Evolutionary conservation across 2,329 filamentous ascomycete genomes (phyloP), one percentile per base, ranked within the genome.

Genomic region (Ophidiomyces ophidiicola): DNA sequence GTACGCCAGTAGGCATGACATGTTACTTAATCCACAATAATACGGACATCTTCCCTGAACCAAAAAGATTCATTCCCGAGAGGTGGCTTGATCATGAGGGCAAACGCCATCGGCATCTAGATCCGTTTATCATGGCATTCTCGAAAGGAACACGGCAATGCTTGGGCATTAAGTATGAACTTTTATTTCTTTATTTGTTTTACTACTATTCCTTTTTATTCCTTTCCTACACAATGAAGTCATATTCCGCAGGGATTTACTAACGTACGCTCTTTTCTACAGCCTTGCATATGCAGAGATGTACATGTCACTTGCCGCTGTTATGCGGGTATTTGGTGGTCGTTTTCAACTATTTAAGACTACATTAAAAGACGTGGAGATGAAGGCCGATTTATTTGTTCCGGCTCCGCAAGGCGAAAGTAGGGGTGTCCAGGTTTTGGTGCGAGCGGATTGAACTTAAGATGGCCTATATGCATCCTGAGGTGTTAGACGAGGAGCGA

Each of bases 1-100:
- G 41, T 23, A 53, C 51, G 3, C 47, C 46, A 7, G 49, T 56
- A 6, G 45, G 50, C 26, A 50, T 52, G 44, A 41, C 43, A 6
- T 41, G 44, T 1, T 33, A 46, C 8, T 39, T 54, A 12, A 42
- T 48, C 18, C 51, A 54, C 36, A 41, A 44, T 32, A 45, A 56
- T 39, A 28, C 42, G 6, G 23, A 32, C 5, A 43, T 53, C 26
- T 53, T 52, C 35, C 50, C 48, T 4, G 44, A 53, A 25, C 42
- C 50, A 4, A 30, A 40, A 11, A 45, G 32, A 18, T 53, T 51
- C 32, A 37, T 42, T 6, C 51, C 51, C 11, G 48, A 51, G 24
- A 46, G 51, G 7, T 53, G 51, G 51, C 28, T 52, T 21, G 46
- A 50, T 19, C n/a, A 39, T 17, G 33, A 43, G 10, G 40, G 43